These are phyloP conservation scores for Dipteronia dyeriana DNA, from an alignment of 345 rosid genomes.

Conservation along the genomic window DNA sequence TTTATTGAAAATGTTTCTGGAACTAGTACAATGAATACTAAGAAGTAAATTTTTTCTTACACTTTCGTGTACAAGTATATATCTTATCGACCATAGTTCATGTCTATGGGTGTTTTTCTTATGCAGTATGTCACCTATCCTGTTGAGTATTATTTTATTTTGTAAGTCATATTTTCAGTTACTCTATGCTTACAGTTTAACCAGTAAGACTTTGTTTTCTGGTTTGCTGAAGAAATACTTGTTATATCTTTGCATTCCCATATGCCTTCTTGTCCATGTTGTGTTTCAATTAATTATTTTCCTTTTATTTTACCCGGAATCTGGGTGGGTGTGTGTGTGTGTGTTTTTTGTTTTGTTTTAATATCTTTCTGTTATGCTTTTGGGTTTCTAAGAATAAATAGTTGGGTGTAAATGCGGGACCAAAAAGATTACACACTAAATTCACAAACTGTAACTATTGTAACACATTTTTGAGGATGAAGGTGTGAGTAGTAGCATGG, in stretches of 20 bases:
- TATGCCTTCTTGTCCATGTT: background rate
- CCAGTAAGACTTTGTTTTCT: background rate
- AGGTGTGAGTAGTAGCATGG: background rate
- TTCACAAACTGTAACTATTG: constrained; percentile 12
- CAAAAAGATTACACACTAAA: background rate
- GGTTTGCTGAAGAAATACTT: background rate
- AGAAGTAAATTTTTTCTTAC: background rate
- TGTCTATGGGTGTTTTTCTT: background rate
- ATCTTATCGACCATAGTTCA: background rate
- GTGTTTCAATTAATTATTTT: background rate
- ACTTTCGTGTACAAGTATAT: background rate
- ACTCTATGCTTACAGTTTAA: background rate
- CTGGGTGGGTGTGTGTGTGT: background rate
- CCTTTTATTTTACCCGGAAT: background rate
- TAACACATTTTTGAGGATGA: background rate
- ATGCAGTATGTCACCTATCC: background rate
- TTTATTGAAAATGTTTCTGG: background rate
- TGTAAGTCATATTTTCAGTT: constrained; percentile 9
- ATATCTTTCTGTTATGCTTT: too few relatives aligned
- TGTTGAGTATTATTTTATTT: background rate
- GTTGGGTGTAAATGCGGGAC: background rate
- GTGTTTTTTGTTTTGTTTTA: background rate
- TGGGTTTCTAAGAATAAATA: constrained; percentile 2
- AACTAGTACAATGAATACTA: constrained; percentile 1
- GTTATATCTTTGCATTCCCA: constrained; percentile 7